Evolutionary conservation across 768 basidiomycete genomes (phyloP), one percentile per base, ranked within the genome.

Genomic region (Termitomyces bulborhizus): DNA sequence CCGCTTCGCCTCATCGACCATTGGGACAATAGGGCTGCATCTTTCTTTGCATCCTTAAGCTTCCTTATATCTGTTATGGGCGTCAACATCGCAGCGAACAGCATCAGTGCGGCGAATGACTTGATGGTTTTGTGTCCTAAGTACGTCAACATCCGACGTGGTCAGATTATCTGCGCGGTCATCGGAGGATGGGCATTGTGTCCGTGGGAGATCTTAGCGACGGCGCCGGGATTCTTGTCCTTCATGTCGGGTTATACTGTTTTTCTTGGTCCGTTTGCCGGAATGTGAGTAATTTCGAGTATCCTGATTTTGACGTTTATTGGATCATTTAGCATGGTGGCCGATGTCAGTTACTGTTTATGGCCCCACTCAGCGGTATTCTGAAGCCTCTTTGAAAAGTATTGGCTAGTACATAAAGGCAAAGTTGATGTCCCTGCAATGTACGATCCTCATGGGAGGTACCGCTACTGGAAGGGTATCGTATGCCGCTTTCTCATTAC

Each of bases 181-280:
- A 64, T 95, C 6, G 90, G 91, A 2, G 90, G 90, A 1, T 95
- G 92, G 92, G 83, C 79, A 0, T 69, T 91, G 24, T 84, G 82
- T 58, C 90, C 92, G 3, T 94, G 91, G 92, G 83, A 91, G 69
- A 90, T 94, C 51, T 73, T 94, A 31, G 74, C 75, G 4, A 77
- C 73, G 18, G 88, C 86, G 0, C 73, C 81, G 34, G 82, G 83
- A 1, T 91, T 92, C 69, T 65, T 92, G 62, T 73, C 31, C 31
- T 92, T 93, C 69, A 32, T 32, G 31, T 80, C 78, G 24, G 90
- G 88, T 3, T 93, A 92, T 63, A 86, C 90, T 0, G 84, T 94
- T 21, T 90, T 96, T 66, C 73, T 95, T 21, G 90, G 90, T 0
- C 92, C 92, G 0, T 87, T 96, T 59, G 84, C 86, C 34, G 88